phyloP scores from a whole-genome alignment of 371 early-diverging fungal genomes.

The Entomophthora muscae region DNA sequence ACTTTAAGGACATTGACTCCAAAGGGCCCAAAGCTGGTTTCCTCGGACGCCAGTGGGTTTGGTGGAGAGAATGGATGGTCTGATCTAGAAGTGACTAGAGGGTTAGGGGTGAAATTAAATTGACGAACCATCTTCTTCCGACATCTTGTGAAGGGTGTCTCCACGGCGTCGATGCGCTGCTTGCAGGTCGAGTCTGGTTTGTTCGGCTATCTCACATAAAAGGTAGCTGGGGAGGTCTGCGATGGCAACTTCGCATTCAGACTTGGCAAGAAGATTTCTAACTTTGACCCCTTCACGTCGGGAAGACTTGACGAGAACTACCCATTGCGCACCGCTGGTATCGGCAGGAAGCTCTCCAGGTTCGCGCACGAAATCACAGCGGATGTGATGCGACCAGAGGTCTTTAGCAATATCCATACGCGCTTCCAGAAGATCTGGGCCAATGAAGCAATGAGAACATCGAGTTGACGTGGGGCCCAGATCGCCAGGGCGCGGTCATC shows the following conservation, averaged over 20 bases:
- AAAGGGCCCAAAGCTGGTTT: not conserved
- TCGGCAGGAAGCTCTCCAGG: constrained; percentile 20
- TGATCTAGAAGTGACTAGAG: not conserved
- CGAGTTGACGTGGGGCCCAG: constrained; percentile 39
- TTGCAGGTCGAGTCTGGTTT: constrained; percentile 26
- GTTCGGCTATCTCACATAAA: constrained; percentile 45
- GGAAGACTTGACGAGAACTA: constrained; percentile 34
- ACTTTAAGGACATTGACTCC: not conserved
- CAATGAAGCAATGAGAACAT: constrained; percentile 69
- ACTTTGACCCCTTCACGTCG: constrained; percentile 38
- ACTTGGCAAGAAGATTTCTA: constrained; percentile 41
- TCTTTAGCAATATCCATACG: constrained; percentile 50
- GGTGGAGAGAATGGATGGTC: not conserved
- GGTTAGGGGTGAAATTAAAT: not conserved
- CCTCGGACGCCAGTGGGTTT: not conserved
- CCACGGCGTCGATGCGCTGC: not conserved
- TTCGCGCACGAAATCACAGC: constrained; percentile 55
- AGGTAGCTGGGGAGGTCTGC: constrained; percentile 36
- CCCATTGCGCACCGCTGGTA: constrained; percentile 46
- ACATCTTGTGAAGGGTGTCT: not conserved
- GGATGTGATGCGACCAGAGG: constrained; percentile 50
- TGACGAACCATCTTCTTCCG: not conserved
- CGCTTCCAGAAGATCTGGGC: constrained; percentile 44
- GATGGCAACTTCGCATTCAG: constrained; percentile 35
- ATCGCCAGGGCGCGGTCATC: constrained; percentile 34